Evolutionary conservation across 2,329 filamentous ascomycete species (phyloP), one percentile per base, ranked within the genome.

Genomic region (Aspergillus puulaauensis): DNA sequence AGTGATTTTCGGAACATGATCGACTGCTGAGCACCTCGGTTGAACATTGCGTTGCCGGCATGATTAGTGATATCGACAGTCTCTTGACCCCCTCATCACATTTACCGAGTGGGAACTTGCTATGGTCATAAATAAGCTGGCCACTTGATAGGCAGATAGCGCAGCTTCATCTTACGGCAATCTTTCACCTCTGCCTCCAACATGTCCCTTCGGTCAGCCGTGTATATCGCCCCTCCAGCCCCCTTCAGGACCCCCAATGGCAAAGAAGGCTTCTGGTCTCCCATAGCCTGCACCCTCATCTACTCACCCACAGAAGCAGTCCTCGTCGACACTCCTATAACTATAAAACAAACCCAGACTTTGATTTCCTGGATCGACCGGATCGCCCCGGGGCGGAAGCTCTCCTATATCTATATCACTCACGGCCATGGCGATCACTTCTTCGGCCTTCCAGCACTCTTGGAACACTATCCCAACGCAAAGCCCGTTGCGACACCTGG

Each of bases 351-450:
- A 52, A 69, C 65, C 9, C 56, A 67, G 3, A 66, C 61, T 1
- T 64, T 78, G 4, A 67, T 66, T 3, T 54, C 65, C 23, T 79
- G 75, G 75, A 75, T 78, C 56, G 65, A 73, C n/a, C 56, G 56
- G 0, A 70, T 67, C 17, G 64, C 68, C 3, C 66, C 67, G 0
- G 58, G 54, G 17, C 68, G 67, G 11, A 66, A 65, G 17, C 64
- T 78, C 1, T 62, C 62, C 3, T 70, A 70, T 44, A 73, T 78
- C 35, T 78, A 77, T 62, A 72, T 77, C 51, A 79, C 76, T 0
- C 75, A 78, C 48, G 73, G 73, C n/a, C 75, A 79, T 50, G 75
- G 68, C 15, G 75, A 52, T 17, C 50, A 52, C 39, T 52, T 52
- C 40, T 44, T 52, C 15, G 50, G 23, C 1, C 11, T 52, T 2